Conservation (phyloP, 2,329 filamentous ascomycete genomes). For the Penicillium brevicompactum region DNA sequence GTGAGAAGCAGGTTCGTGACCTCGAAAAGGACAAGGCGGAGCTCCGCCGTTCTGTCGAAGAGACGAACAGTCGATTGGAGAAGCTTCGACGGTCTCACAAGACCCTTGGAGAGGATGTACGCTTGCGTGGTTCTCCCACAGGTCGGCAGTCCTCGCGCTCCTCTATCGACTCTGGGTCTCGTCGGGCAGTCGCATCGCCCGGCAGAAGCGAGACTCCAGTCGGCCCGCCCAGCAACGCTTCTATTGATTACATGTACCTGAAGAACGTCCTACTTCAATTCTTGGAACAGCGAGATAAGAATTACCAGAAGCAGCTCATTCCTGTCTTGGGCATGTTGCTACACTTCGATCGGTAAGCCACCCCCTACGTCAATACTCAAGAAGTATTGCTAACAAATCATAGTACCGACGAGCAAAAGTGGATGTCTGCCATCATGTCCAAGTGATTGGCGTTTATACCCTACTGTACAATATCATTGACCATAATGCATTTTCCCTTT, state of each 20-base stretch:
- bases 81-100: constrained; percentile 72
- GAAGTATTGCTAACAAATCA: constrained; percentile 18
- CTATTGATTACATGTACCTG: constrained; percentile 64
- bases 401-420: constrained; percentile 80
- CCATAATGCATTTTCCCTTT: not conserved
- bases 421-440: constrained; percentile 72
- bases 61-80: constrained; percentile 74
- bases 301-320: constrained; percentile 67
- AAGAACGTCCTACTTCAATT: constrained; percentile 70
- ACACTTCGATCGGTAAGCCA: constrained; percentile 63
- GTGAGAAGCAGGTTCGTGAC: constrained; percentile 80
- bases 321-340: constrained; percentile 67
- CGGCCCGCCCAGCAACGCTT: constrained; percentile 22
- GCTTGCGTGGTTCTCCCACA: constrained; percentile 46
- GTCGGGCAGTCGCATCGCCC: constrained; percentile 52
- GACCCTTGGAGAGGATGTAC: constrained; percentile 61
- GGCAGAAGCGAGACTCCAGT: constrained; percentile 44
- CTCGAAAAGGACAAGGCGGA: constrained; percentile 80
- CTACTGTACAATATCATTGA: constrained; percentile 7
- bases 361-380: not conserved
- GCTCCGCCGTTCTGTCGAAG: constrained; percentile 73
- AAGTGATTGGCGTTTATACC: constrained; percentile 33
- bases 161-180: constrained; percentile 58
- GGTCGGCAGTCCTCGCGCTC: constrained; percentile 58
- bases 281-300: constrained; percentile 67